A percentile compares a stretch with the other conserved stretches of the same genome.
Conservation (phyloP, 305 asterid species). For the Plantago coronopus region DNA sequence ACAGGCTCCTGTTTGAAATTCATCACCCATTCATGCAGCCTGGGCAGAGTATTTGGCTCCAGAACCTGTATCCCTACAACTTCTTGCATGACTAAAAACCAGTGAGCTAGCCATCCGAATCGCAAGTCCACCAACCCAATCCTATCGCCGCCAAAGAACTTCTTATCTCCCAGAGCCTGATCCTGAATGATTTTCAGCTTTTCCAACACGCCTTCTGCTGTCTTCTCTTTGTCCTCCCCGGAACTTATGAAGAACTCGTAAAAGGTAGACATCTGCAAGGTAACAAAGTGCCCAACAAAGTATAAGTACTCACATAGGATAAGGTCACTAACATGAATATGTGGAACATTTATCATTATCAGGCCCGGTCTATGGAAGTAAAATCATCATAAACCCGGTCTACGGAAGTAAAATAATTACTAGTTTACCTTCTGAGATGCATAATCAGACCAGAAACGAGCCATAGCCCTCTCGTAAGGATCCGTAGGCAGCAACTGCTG, state of each 20-base stretch:
- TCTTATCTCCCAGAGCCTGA: constrained; percentile 40
- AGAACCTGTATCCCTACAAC: constrained; percentile 29
- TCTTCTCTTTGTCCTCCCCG: constrained; percentile 17
- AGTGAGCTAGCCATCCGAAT: constrained; percentile 29
- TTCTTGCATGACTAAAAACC: constrained; percentile 2
- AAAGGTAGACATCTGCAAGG: constrained; percentile 22
- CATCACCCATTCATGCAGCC: constrained; percentile 32
- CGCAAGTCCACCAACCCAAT: constrained; percentile 44
- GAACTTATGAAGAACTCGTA: constrained; percentile 25
- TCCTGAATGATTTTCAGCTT: constrained; percentile 34
- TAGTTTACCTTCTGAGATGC: constrained; percentile 31
- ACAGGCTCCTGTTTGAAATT: constrained; percentile 28
- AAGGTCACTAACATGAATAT: too few species aligned
- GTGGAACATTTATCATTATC: background rate
- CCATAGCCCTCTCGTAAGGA: constrained; percentile 32
- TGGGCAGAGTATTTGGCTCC: constrained; percentile 27
- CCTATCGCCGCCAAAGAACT: constrained; percentile 39
- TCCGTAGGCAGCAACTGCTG: constrained; percentile 33
- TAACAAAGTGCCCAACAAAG: too few species aligned
- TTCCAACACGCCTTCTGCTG: constrained; percentile 22
- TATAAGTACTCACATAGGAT: too few species aligned
- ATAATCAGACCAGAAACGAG: constrained; percentile 45
- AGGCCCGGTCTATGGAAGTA: background rate
- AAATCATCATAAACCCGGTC: too few species aligned
- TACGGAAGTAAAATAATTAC: too few species aligned